Conservation (phyloP, 371 early-diverging fungal genomes). For the Mucor sp. region DNA sequence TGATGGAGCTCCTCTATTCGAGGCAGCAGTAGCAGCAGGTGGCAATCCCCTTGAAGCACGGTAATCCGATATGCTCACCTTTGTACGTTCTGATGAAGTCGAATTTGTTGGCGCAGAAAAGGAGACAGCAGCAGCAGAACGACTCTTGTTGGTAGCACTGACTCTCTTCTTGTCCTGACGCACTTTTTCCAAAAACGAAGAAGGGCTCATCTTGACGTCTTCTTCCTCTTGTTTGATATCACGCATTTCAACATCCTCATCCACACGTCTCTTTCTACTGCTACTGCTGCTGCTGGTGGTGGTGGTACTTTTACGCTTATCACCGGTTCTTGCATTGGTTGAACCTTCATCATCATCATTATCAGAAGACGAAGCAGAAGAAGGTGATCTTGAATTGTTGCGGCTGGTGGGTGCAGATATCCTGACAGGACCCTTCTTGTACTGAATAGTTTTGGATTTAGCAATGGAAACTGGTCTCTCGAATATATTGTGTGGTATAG, state of each 20-base stretch:
- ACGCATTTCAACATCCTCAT: background rate
- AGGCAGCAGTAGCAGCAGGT: background rate
- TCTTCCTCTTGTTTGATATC: background rate
- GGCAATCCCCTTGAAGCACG: slow-evolving; percentile 24
- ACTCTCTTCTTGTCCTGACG: slow-evolving; percentile 7
- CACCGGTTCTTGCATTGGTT: background rate
- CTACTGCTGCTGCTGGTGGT: background rate
- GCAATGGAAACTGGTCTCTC: slow-evolving; percentile 3
- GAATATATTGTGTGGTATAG: slow-evolving; percentile 19
- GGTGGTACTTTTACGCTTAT: background rate
- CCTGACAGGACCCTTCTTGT: slow-evolving; percentile 12
- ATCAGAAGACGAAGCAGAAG: background rate
- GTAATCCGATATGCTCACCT: slow-evolving; percentile 17
- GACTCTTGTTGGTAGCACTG: background rate
- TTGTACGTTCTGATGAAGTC: background rate
- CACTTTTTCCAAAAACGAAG: slow-evolving; percentile 17
- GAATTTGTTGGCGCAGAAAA: background rate
- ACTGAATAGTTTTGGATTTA: background rate
- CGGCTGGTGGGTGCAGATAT: background rate
- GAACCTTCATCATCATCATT: background rate
- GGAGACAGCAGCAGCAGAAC: background rate
- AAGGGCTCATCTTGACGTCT: background rate
- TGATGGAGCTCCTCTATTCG: background rate
- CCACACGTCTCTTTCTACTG: background rate
- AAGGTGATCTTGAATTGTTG: background rate